phyloP scores from a whole-genome alignment of 768 basidiomycete genomes.

The Agaricus blazei region DNA sequence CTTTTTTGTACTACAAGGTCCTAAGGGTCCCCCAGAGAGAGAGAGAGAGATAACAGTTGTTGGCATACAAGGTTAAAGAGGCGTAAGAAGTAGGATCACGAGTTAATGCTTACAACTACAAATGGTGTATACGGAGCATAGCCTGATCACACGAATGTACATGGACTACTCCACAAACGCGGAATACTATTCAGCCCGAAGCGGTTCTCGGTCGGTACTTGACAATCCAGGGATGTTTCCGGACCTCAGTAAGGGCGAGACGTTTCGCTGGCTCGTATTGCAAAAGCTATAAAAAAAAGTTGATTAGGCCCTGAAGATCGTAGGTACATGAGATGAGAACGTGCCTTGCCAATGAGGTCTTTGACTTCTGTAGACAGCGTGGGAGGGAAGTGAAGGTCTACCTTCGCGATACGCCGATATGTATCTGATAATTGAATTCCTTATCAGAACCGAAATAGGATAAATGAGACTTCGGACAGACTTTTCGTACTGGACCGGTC shows the following conservation, averaged over 20 bases:
- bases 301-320: conserved; percentile 5
- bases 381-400: conserved; percentile 70
- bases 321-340: conserved; percentile 15
- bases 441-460: background rate
- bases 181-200: conserved; percentile 6
- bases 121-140: background rate
- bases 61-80: no score
- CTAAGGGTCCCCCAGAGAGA: background rate
- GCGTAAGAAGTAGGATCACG: no score
- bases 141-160: background rate
- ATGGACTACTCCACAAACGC: background rate
- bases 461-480: conserved; percentile 27
- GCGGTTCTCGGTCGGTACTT: conserved; percentile 50
- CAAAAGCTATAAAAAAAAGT: conserved; percentile 55
- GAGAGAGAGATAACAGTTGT: background rate
- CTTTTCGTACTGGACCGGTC: conserved; percentile 74
- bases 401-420: conserved; percentile 81
- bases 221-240: conserved; percentile 83
- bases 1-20: background rate
- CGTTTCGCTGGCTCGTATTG: conserved; percentile 77
- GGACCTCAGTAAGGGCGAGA: conserved; percentile 67
- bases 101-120: no score
- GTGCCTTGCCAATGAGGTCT: conserved; percentile 58
- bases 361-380: conserved; percentile 58
- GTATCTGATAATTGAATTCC: conserved; percentile 51